Percentiles rank a stretch among this genome's conserved stretches.
phyloP scores from a whole-genome alignment of 2,329 filamentous ascomycete genomes.

The Tolypocladium tropicale region DNA sequence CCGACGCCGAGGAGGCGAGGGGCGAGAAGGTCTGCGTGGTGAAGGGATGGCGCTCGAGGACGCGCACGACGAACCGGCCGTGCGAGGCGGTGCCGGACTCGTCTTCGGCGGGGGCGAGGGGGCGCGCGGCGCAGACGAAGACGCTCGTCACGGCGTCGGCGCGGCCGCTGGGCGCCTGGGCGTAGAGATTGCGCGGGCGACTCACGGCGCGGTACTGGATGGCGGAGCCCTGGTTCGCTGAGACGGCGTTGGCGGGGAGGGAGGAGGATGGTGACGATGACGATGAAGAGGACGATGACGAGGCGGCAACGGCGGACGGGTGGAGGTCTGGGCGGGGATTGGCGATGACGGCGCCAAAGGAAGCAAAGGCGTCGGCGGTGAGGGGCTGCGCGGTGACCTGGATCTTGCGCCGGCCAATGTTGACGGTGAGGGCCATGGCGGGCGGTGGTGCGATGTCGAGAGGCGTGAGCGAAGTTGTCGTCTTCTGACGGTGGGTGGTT shows the following conservation, averaged over 20 bases:
- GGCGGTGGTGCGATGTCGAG: neutral
- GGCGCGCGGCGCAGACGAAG: slow-evolving; percentile 60
- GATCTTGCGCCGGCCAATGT: slow-evolving; percentile 12
- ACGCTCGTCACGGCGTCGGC: slow-evolving; percentile 64
- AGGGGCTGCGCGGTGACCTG: slow-evolving; percentile 53
- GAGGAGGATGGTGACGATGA: no score
- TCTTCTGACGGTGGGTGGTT: no score
- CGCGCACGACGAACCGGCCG: slow-evolving; percentile 45
- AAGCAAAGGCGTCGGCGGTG: slow-evolving; percentile 56
- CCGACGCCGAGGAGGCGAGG: slow-evolving; percentile 39
- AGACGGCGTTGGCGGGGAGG: slow-evolving; percentile 38
- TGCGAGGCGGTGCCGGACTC: slow-evolving; percentile 6
- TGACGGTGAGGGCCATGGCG: slow-evolving; percentile 15
- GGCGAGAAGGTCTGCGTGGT: slow-evolving; percentile 92
- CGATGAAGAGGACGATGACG: no score
- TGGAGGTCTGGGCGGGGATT: slow-evolving; percentile 55
- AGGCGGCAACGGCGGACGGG: slow-evolving; percentile 34
- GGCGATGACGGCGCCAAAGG: slow-evolving; percentile 75
- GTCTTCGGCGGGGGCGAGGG: slow-evolving; percentile 9
- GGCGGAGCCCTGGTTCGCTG: slow-evolving; percentile 78
- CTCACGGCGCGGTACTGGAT: slow-evolving; percentile 79
- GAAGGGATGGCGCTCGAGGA: slow-evolving; percentile 87
- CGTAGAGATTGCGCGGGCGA: slow-evolving; percentile 61
- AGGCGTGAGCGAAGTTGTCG: no score
- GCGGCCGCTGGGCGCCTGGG: slow-evolving; percentile 46